Conservation (phyloP, 179 eudicot genomes). For the Actinidia chinensis region DNA sequence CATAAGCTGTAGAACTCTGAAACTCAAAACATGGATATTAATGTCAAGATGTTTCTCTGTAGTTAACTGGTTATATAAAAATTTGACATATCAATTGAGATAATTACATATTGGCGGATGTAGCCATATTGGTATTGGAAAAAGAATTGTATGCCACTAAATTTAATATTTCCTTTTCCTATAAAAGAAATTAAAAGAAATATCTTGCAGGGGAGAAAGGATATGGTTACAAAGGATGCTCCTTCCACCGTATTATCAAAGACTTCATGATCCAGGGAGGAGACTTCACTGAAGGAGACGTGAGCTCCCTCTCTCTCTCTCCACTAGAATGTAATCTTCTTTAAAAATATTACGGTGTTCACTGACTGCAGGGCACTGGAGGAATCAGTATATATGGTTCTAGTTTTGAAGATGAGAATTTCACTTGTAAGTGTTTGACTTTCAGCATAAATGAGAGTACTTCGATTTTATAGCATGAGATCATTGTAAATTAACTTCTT, state of each 20-base stretch:
- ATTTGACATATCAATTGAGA: neutral
- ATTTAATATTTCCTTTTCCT: neutral
- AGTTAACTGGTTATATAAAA: too few species aligned
- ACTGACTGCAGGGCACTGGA: conserved; percentile 48
- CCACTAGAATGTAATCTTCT: conserved; percentile 9
- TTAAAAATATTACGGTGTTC: neutral
- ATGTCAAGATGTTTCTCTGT: conserved; percentile 4
- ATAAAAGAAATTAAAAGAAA: neutral
- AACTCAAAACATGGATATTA: neutral
- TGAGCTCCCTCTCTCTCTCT: conserved; percentile 21
- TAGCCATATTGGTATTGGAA: neutral
- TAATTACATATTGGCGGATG: neutral
- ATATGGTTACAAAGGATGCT: conserved; percentile 49
- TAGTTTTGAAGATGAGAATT: conserved; percentile 50
- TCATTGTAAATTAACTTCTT: conserved; percentile 2
- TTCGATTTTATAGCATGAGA: neutral
- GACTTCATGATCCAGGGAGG: conserved; percentile 60
- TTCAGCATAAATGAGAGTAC: neutral
- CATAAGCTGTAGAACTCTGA: neutral
- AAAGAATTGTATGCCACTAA: neutral
- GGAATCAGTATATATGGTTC: conserved; percentile 54
- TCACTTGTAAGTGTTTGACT: conserved; percentile 34
- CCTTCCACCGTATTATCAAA: conserved; percentile 52
- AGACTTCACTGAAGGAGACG: conserved; percentile 50
- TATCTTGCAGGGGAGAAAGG: conserved; percentile 46